These are phyloP conservation scores for Calonectria honghensis DNA, from an alignment of 2,329 filamentous ascomycete species.

Conservation along the genomic window DNA sequence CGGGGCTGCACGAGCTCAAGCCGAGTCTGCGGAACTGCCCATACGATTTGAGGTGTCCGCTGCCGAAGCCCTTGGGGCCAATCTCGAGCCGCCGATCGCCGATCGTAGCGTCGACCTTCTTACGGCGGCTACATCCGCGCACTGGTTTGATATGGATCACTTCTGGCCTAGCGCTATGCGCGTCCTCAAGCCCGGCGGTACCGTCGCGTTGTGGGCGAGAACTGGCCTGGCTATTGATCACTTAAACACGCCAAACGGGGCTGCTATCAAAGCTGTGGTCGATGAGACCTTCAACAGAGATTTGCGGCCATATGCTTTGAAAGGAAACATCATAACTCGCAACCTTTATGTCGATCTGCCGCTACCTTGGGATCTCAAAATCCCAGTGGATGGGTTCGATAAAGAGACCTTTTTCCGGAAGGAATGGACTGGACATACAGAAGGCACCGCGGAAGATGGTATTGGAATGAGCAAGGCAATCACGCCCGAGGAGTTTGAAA, in stretches of 20 bases:
- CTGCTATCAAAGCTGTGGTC: not conserved
- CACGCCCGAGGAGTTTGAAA: not conserved
- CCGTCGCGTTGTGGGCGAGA: constrained; percentile 69
- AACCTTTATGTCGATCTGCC: not conserved
- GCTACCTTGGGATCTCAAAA: not conserved
- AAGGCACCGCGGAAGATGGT: not conserved
- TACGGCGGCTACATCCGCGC: constrained; percentile 69
- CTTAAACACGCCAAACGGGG: not conserved
- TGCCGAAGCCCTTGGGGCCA: constrained; percentile 65
- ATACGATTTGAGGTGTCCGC: constrained; percentile 62
- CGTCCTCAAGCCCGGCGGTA: constrained; percentile 70
- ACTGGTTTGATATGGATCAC: constrained; percentile 74
- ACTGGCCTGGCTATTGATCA: not conserved
- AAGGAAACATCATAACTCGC: not conserved
- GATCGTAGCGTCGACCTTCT: constrained; percentile 68
- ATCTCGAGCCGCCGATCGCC: constrained; percentile 53
- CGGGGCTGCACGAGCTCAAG: constrained; percentile 62
- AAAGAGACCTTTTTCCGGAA: not conserved
- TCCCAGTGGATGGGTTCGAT: not conserved
- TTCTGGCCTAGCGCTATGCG: constrained; percentile 70
- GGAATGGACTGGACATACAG: not conserved
- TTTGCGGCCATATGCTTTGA: not conserved
- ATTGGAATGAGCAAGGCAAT: not conserved
- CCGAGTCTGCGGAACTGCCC: constrained; percentile 53
- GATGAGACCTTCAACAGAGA: not conserved